A percentile compares a stretch with the other conserved stretches of the same genome.
Conservation (phyloP, 805 yeast species). For the Lipomyces japonicus region DNA sequence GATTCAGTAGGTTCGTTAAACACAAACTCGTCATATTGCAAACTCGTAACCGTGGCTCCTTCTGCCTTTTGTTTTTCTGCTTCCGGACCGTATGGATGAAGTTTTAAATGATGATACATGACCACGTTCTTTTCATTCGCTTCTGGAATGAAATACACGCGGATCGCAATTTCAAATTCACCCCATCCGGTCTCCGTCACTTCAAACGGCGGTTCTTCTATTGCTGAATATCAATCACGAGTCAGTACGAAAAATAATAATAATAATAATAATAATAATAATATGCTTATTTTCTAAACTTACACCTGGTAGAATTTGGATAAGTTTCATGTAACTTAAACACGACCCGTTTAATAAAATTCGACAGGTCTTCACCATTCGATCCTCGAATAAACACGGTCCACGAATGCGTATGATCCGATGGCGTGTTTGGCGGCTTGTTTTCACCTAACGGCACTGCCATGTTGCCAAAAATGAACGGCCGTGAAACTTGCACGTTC, state of each 20-base stretch:
- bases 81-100: slow-evolving; percentile 71
- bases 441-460: slow-evolving; percentile 60
- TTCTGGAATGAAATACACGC: slow-evolving; percentile 80
- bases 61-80: slow-evolving; percentile 37
- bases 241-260: too few relatives aligned
- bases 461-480: slow-evolving; percentile 75
- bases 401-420: slow-evolving; percentile 94
- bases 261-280: too few relatives aligned
- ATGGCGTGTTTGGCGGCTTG: slow-evolving; percentile 61
- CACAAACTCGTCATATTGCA: slow-evolving; percentile 78
- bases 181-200: slow-evolving; percentile 99
- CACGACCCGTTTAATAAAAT: slow-evolving; percentile 81
- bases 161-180: slow-evolving; percentile 88
- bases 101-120: slow-evolving; percentile 80
- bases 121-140: slow-evolving; percentile 83
- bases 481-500: slow-evolving; percentile 53
- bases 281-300: slow-evolving; percentile 3
- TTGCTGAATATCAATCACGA: slow-evolving; percentile 41
- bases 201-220: slow-evolving; percentile 89
- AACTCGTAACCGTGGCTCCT: slow-evolving; percentile 48
- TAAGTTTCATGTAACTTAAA: slow-evolving; percentile 95
- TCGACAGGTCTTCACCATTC: slow-evolving; percentile 70
- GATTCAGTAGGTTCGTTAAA: slow-evolving; percentile 94
- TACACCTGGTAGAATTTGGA: slow-evolving; percentile 68
- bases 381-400: slow-evolving; percentile 87